Percentiles rank a stretch among this genome's conserved stretches.
These are phyloP conservation scores for Moniliophthora roreri DNA, from an alignment of 1,284 basidiomycete species.

Conservation along the genomic window DNA sequence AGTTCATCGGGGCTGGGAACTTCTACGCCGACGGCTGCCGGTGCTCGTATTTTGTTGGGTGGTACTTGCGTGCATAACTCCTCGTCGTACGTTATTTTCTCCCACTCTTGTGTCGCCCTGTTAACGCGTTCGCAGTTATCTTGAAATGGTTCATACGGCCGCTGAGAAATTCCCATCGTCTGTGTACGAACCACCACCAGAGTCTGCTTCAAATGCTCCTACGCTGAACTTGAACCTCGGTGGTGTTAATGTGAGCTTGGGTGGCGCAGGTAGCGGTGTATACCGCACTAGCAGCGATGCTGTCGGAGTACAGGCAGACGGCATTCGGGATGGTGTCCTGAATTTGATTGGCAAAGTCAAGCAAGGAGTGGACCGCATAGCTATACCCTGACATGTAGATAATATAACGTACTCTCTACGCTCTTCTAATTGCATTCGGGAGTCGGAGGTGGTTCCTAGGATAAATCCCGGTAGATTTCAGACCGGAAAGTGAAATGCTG, in stretches of 20 bases:
- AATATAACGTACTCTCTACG: conserved; percentile 2
- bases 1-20: conserved; percentile 45
- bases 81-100: conserved; percentile 58
- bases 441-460: conserved; percentile 2
- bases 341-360: conserved; percentile 86
- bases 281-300: conserved; percentile 77
- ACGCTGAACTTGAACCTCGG: conserved; percentile 88
- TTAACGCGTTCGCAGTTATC: conserved; percentile 48
- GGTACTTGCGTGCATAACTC: conserved; percentile 95
- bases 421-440: background rate
- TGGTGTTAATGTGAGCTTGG: conserved; percentile 87
- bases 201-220: conserved; percentile 66
- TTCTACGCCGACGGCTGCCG: conserved; percentile 53
- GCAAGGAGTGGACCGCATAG: conserved; percentile 83
- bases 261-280: conserved; percentile 82
- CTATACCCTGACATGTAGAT: conserved; percentile 34
- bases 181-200: conserved; percentile 70
- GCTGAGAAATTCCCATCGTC: conserved; percentile 60
- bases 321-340: conserved; percentile 82
- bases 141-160: conserved; percentile 72
- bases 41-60: conserved; percentile 80
- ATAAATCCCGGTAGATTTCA: conserved; percentile 6
- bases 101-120: conserved; percentile 7
- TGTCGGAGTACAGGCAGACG: conserved; percentile 77
- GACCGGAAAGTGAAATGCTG: background rate